These are phyloP conservation scores for Neonectria hederae DNA, from an alignment of 2,329 filamentous ascomycete species.

Conservation along the genomic window DNA sequence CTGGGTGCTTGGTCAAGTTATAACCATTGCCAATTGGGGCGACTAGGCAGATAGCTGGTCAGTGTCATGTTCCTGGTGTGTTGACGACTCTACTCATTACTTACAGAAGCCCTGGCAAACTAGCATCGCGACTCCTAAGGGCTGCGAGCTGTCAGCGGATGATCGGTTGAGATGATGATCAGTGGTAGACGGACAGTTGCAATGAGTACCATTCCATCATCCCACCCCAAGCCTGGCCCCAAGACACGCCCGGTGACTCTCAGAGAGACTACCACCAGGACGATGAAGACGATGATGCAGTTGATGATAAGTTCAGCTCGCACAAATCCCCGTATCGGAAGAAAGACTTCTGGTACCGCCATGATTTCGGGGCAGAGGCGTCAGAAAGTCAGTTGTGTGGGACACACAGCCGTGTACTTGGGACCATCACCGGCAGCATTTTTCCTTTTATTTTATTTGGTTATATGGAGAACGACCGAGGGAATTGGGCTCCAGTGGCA, in stretches of 20 bases:
- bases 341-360: slow-evolving; percentile 26
- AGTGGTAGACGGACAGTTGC: slow-evolving; percentile 31
- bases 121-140: slow-evolving; percentile 41
- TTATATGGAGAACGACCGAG: not conserved
- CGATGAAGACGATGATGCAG: slow-evolving; percentile 43
- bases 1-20: slow-evolving; percentile 21
- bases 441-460: not conserved
- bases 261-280: slow-evolving; percentile 41
- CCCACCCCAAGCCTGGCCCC: slow-evolving; percentile 47
- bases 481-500: not conserved
- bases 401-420: not conserved
- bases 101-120: slow-evolving; percentile 42
- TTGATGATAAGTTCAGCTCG: slow-evolving; percentile 44
- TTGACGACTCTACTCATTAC: not conserved
- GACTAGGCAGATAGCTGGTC: slow-evolving; percentile 18
- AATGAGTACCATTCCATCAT: slow-evolving; percentile 45
- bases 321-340: slow-evolving; percentile 38
- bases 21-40: slow-evolving; percentile 41
- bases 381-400: not conserved
- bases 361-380: slow-evolving; percentile 12
- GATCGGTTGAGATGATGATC: too few relatives aligned
- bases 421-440: not conserved
- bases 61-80: not conserved
- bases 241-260: slow-evolving; percentile 42
- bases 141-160: slow-evolving; percentile 30